Conservation (phyloP, 2,329 filamentous ascomycete genomes). For the Pseudodiploospora longispora region DNA sequence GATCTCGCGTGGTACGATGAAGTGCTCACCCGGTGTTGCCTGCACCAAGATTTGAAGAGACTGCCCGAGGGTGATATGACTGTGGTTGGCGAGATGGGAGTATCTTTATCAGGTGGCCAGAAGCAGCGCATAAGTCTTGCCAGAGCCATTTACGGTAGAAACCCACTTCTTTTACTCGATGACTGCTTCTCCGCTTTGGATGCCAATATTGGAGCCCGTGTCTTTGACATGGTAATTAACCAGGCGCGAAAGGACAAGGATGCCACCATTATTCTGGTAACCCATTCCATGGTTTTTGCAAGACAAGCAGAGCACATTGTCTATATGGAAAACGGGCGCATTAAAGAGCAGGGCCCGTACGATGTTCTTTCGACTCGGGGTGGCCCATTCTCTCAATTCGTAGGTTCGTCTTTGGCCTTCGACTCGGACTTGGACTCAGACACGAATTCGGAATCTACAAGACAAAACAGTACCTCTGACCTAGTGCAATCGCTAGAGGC, state of each 20-base stretch:
- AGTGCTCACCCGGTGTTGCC: conserved; percentile 56
- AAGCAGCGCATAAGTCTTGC: conserved; percentile 91
- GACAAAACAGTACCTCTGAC: no score
- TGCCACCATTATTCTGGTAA: conserved; percentile 15
- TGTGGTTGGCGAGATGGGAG: conserved; percentile 82
- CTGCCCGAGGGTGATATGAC: conserved; percentile 81
- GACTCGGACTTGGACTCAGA: no score
- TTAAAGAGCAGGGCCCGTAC: conserved; percentile 46
- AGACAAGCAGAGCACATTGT: conserved; percentile 53
- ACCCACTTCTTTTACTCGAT: conserved; percentile 73
- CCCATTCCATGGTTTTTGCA: conserved; percentile 28
- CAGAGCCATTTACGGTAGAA: conserved; percentile 78
- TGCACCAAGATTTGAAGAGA: conserved; percentile 66
- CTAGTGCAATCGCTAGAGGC: no score
- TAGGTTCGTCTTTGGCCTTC: no score
- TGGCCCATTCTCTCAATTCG: no score
- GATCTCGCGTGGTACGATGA: conserved; percentile 53
- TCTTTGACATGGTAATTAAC: conserved; percentile 13
- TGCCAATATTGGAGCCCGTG: conserved; percentile 9
- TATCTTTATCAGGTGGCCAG: conserved; percentile 82
- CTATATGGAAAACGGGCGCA: conserved; percentile 57
- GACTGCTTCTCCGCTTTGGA: conserved; percentile 69
- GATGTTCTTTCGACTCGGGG: no score
- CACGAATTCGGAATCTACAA: no score
- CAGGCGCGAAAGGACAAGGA: conserved; percentile 10